Base-by-base conservation (phyloP, 345 rosid genomes). In the Populus simonii region DNA sequence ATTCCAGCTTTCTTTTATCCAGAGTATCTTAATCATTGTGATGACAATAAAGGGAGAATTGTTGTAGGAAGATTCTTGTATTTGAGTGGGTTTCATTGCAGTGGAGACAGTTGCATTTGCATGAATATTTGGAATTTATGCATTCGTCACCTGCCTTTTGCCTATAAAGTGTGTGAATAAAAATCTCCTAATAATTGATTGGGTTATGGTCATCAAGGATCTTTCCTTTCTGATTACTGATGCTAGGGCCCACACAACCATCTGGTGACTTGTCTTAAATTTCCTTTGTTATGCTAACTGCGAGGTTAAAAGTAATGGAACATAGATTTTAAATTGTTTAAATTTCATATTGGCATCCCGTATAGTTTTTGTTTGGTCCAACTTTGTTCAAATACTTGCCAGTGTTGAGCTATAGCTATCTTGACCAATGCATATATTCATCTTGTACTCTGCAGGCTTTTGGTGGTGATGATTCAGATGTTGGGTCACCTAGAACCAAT, bases 401-500 rank as follows among this genome's bases (percentile, higher is more conserved):
- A 7, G 62, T 36, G 71, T 57, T 78, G 39, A 67, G 49, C 22
- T 62, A 69, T 73, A 41, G 49, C 29, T 51, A 7, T 69, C 69
- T 75, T 76, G 75, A 57, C 49, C 71, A 49, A 53, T 29, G 25
- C 51, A 27, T 73, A 31, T 36, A 27, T 36, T 86, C 69, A 57
- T 73, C 5, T 77, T 71, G 68, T 71, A 67, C 70, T 72, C 69
- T 86, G 82, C 85, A 96, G 99, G 94, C 93, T 47, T 87, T 93
- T 85, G 96, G 92, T 61, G 92, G 89, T 66, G 96, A 93, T 85
- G 96, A 91, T 81, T 93, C 92, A 43, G 99, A 92, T 84, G 83
- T 62, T 83, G 94, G 86, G 78, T 90, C 92, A 73, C 89, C 98
- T 3, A 85, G 84, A 81, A 82, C 88, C 77, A 79, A 74, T 84